These are phyloP conservation scores for Fusarium transvaalense DNA, from an alignment of 2,329 filamentous ascomycete species.

Conservation along the genomic window DNA sequence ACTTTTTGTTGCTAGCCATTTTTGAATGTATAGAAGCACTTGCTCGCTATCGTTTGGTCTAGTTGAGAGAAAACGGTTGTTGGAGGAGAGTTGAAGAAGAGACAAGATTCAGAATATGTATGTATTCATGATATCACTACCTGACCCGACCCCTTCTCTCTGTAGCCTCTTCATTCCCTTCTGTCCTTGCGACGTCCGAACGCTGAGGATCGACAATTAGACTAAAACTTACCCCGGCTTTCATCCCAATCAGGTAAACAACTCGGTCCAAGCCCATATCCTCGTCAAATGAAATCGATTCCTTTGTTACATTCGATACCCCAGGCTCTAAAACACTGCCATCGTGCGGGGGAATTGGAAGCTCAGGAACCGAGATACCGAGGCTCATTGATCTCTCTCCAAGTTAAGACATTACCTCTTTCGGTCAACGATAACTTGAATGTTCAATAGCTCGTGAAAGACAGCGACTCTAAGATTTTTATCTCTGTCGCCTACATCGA, in stretches of 20 bases:
- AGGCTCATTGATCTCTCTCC: constrained; percentile 22
- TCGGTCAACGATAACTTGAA: constrained; percentile 1
- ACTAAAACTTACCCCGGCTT: constrained; percentile 21
- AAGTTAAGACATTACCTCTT: constrained; percentile 12
- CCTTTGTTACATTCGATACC: constrained; percentile 20
- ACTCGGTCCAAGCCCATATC: constrained; percentile 21
- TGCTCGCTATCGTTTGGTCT: constrained; percentile 14
- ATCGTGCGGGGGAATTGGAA: constrained; percentile 38
- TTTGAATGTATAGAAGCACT: constrained; percentile 22
- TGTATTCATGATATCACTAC: constrained; percentile 23
- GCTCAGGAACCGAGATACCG: constrained; percentile 39
- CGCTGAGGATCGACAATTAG: constrained; percentile 17
- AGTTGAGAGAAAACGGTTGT: background rate
- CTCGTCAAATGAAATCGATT: constrained; percentile 22
- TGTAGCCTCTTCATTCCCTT: background rate
- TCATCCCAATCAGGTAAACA: constrained; percentile 26
- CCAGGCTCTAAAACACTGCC: constrained; percentile 19
- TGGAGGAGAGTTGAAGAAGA: background rate
- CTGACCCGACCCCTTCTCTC: background rate
- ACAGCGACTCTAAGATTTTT: background rate
- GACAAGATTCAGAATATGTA: background rate
- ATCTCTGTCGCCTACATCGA: no score
- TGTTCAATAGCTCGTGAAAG: constrained; percentile 15
- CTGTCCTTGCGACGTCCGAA: background rate
- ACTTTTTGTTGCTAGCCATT: constrained; percentile 65